Percentiles rank a stretch among this genome's conserved stretches.
These are phyloP conservation scores for Withania somnifera DNA, from an alignment of 305 asterid genomes.

Conservation along the genomic window DNA sequence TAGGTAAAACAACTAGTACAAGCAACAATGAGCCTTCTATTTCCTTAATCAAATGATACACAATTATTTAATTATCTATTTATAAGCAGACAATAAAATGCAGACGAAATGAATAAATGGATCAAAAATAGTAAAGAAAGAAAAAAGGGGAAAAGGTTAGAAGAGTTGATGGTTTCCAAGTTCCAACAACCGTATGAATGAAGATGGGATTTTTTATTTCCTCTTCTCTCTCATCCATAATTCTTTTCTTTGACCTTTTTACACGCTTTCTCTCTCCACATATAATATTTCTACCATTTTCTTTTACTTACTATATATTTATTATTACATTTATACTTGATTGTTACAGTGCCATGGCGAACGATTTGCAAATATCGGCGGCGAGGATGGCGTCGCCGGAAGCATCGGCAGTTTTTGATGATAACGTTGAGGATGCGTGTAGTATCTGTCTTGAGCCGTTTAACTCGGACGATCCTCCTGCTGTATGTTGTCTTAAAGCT, in stretches of 20 bases:
- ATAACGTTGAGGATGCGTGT: conserved; percentile 21
- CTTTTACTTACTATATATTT: not conserved
- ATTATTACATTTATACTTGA: too few species aligned
- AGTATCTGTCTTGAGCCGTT: conserved; percentile 22
- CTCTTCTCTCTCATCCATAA: conserved; percentile 4
- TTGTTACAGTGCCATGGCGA: conserved; percentile 8
- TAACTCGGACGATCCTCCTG: conserved; percentile 14
- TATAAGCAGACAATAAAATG: not conserved
- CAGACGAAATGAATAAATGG: not conserved
- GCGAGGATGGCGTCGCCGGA: not conserved
- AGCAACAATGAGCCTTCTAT: not conserved
- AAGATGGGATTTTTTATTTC: not conserved
- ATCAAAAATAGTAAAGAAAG: not conserved
- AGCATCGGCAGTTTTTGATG: conserved; percentile 9
- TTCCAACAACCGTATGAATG: conserved; percentile 21
- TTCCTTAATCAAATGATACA: not conserved
- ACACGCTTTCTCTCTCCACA: conserved; percentile 1
- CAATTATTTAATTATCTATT: too few species aligned
- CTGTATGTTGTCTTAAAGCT: conserved; percentile 5
- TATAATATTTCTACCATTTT: not conserved
- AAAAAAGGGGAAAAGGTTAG: not conserved
- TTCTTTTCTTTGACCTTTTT: conserved; percentile 14
- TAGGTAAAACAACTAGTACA: too few species aligned
- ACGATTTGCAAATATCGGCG: conserved; percentile 2
- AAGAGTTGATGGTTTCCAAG: conserved; percentile 17